phyloP scores from a whole-genome alignment of 1,284 basidiomycete genomes.

The Cystobasidium sp. region DNA sequence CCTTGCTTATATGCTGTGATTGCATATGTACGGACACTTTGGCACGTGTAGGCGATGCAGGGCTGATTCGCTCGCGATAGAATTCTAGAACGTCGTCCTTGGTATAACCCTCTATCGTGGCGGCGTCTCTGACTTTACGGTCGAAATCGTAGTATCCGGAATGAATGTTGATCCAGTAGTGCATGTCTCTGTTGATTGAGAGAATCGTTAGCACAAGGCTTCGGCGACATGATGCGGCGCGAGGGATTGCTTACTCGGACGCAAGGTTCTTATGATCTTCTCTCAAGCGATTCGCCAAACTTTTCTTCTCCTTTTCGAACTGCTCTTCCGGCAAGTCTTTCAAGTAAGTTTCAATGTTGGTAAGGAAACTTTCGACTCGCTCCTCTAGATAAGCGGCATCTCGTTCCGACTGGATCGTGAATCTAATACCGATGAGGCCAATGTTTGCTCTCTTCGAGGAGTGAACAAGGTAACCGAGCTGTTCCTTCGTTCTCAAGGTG shows the following conservation, averaged over 20 bases:
- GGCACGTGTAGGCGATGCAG: slow-evolving; percentile 36
- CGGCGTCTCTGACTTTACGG: slow-evolving; percentile 70
- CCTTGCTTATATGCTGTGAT: slow-evolving; percentile 50
- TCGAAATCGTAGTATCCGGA: slow-evolving; percentile 78
- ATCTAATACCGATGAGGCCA: slow-evolving; percentile 76
- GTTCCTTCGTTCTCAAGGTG: slow-evolving; percentile 90
- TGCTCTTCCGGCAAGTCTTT: slow-evolving; percentile 66
- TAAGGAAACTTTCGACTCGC: slow-evolving; percentile 84
- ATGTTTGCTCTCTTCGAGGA: slow-evolving; percentile 60
- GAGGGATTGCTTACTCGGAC: slow-evolving; percentile 62
- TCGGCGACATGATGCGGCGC: neutral
- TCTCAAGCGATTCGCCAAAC: slow-evolving; percentile 69
- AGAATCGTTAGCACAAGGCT: neutral
- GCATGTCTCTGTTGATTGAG: slow-evolving; percentile 53
- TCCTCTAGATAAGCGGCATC: slow-evolving; percentile 81
- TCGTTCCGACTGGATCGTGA: slow-evolving; percentile 90
- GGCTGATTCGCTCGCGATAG: slow-evolving; percentile 48
- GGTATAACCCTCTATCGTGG: slow-evolving; percentile 66
- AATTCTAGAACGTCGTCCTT: slow-evolving; percentile 79
- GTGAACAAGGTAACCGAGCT: slow-evolving; percentile 80
- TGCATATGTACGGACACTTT: slow-evolving; percentile 51
- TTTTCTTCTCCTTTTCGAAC: slow-evolving; percentile 66
- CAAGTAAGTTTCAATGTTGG: slow-evolving; percentile 65
- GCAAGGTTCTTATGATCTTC: slow-evolving; percentile 74
- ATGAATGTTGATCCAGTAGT: slow-evolving; percentile 73